Evolutionary conservation across 2,329 filamentous ascomycete genomes (phyloP).

Genomic region (Rasamsonia emersonii): DNA sequence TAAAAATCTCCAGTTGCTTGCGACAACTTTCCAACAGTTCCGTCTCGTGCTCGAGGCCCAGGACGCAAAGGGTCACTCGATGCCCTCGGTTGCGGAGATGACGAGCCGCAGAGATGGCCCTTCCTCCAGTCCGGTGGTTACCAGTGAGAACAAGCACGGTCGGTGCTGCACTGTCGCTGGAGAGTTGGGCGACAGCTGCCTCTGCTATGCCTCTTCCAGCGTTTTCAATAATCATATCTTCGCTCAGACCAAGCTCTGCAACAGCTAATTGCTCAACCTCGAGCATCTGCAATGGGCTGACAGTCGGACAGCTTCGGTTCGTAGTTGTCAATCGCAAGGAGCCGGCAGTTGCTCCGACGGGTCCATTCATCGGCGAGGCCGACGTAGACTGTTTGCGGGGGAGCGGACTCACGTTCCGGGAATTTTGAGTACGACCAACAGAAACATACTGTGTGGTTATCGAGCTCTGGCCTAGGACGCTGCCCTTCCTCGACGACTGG

Average conservation of each 20-base stretch:
- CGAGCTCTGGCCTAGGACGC: slow-evolving; percentile 27
- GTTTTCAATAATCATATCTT: slow-evolving; percentile 88
- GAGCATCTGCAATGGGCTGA: slow-evolving; percentile 72
- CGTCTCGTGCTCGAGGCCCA: slow-evolving; percentile 73
- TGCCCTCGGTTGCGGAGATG: slow-evolving; percentile 78
- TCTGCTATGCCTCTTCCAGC: slow-evolving; percentile 82
- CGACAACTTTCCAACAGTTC: slow-evolving; percentile 72
- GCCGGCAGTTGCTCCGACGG: slow-evolving; percentile 25
- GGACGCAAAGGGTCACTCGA: slow-evolving; percentile 72
- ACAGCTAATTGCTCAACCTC: slow-evolving; percentile 88
- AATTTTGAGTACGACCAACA: slow-evolving; percentile 25
- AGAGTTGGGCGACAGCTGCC: slow-evolving; percentile 58
- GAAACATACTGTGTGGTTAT: slow-evolving; percentile 26
- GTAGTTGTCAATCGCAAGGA: slow-evolving; percentile 47
- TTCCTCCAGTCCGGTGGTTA: slow-evolving; percentile 83
- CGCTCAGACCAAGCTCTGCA: slow-evolving; percentile 74
- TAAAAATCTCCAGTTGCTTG: slow-evolving; percentile 75
- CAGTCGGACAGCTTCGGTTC: slow-evolving; percentile 47
- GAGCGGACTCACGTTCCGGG: slow-evolving; percentile 31
- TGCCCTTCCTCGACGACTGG: slow-evolving; percentile 35
- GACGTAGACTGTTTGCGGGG: slow-evolving; percentile 32
- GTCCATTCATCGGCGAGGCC: slow-evolving; percentile 34
- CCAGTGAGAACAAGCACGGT: slow-evolving; percentile 75
- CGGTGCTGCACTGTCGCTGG: slow-evolving; percentile 47
- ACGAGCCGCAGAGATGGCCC: slow-evolving; percentile 75